These are phyloP conservation scores for Dipteronia sinensis DNA, from an alignment of 345 rosid genomes.

Conservation along the genomic window DNA sequence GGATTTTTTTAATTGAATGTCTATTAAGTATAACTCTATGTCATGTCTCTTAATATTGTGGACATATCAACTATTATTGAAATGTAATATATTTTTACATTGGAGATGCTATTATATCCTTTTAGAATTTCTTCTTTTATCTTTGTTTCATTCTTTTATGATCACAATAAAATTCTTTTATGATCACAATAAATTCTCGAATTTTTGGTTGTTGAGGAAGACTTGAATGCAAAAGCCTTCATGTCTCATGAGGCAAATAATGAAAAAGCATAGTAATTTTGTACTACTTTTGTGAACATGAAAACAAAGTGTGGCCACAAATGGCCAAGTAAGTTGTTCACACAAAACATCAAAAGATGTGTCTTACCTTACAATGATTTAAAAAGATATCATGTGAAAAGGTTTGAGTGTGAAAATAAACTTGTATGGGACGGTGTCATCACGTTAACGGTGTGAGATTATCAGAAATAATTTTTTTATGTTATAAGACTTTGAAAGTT, in stretches of 20 bases:
- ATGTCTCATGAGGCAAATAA: not conserved
- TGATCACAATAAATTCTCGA: not conserved
- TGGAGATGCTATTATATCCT: too few relatives aligned
- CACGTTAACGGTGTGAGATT: too few relatives aligned
- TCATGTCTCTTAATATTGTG: too few relatives aligned
- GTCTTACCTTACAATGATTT: not conserved
- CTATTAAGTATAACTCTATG: too few relatives aligned
- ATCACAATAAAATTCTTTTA: too few relatives aligned
- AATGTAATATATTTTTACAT: too few relatives aligned
- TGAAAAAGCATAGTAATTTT: not conserved
- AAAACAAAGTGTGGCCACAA: not conserved
- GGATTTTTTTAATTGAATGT: too few relatives aligned
- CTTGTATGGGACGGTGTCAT: too few relatives aligned
- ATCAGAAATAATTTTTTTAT: too few relatives aligned
- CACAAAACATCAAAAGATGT: not conserved
- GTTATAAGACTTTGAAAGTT: too few relatives aligned
- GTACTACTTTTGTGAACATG: not conserved
- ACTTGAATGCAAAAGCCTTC: not conserved
- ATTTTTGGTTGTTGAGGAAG: not conserved
- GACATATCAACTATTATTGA: too few relatives aligned
- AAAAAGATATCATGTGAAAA: not conserved
- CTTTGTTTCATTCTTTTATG: too few relatives aligned
- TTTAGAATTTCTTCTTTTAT: not conserved
- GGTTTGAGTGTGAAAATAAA: not conserved
- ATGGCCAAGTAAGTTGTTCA: not conserved